Conservation (phyloP, 176 grass and related monocot species). For the Saccharum officinarum region DNA sequence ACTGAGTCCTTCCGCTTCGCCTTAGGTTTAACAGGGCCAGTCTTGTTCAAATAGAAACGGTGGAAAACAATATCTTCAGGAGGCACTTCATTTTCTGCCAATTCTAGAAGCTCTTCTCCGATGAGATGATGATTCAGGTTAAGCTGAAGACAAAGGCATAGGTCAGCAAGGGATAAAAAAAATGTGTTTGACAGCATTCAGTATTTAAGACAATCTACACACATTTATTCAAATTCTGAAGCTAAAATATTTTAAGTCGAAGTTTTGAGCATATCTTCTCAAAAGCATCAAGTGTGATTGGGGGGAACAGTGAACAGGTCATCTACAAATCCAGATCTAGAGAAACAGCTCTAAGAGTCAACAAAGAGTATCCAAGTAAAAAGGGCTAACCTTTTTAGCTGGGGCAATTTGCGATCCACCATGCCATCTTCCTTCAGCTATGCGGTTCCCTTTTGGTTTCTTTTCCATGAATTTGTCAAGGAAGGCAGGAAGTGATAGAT, state of each 20-base stretch:
- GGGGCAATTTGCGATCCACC: slow-evolving; percentile 95
- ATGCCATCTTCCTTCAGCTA: slow-evolving; percentile 89
- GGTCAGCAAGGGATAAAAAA: slow-evolving; percentile 2
- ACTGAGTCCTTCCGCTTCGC: slow-evolving; percentile 53
- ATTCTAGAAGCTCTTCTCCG: slow-evolving; percentile 83
- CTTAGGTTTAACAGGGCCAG: slow-evolving; percentile 57
- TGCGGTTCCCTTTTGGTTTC: slow-evolving; percentile 78
- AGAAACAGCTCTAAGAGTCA: slow-evolving; percentile 8
- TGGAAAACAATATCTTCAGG: slow-evolving; percentile 98
- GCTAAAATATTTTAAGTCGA: not conserved
- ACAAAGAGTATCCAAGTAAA: slow-evolving; percentile 8
- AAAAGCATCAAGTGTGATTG: not conserved
- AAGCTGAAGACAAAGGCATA: slow-evolving; percentile 53
- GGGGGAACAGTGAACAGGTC: not conserved
- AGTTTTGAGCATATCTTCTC: not conserved
- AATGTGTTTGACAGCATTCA: not conserved
- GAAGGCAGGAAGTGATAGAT: slow-evolving; percentile 80
- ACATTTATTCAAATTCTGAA: not conserved
- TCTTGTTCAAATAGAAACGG: slow-evolving; percentile 91
- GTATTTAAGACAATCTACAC: not conserved
- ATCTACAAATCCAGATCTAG: not conserved
- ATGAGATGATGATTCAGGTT: slow-evolving; percentile 65
- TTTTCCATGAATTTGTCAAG: slow-evolving; percentile 99
- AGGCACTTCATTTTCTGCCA: slow-evolving; percentile 88
- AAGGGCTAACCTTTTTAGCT: slow-evolving; percentile 64